A percentile compares a stretch with the other conserved stretches of the same genome.
Evolutionary conservation across 441 rosid species (phyloP).

Genomic region (Melastoma candidum): DNA sequence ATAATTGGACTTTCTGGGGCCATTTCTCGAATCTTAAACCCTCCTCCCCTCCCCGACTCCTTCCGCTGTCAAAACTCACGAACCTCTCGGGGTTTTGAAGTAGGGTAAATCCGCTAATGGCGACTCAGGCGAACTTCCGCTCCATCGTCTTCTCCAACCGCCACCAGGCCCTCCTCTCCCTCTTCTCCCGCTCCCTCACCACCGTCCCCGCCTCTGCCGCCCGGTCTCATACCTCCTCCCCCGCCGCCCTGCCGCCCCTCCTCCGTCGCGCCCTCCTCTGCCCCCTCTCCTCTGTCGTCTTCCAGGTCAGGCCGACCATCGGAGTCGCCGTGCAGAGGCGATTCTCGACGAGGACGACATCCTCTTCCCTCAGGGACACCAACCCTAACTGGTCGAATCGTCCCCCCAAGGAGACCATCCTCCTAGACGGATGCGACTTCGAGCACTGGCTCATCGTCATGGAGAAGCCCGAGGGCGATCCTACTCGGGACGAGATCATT

Average conservation of each 20-base stretch:
- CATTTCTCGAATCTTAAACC: too few relatives aligned
- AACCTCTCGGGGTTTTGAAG: too few relatives aligned
- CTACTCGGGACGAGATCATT: slow-evolving; percentile 74
- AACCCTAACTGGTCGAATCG: neutral
- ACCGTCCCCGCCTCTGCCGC: too few relatives aligned
- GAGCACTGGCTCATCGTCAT: neutral
- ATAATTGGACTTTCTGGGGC: too few relatives aligned
- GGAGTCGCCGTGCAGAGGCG: slow-evolving; percentile 7
- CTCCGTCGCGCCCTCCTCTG: slow-evolving; percentile 12
- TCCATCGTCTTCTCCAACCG: slow-evolving; percentile 22
- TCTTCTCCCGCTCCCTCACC: slow-evolving; percentile 10
- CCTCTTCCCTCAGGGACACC: slow-evolving; percentile 36
- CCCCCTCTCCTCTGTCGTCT: slow-evolving; percentile 16
- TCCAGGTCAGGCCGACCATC: neutral
- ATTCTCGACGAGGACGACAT: slow-evolving; percentile 37
- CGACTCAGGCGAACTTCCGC: slow-evolving; percentile 25
- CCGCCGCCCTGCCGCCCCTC: too few relatives aligned
- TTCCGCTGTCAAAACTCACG: too few relatives aligned
- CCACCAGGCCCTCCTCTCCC: slow-evolving; percentile 10
- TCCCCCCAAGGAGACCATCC: neutral
- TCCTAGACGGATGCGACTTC: neutral
- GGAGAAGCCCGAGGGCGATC: slow-evolving; percentile 12
- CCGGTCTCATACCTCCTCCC: too few relatives aligned
- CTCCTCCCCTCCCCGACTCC: too few relatives aligned
- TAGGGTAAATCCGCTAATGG: slow-evolving; percentile 1